Percentiles rank a stretch among this genome's conserved stretches.
Conservation (phyloP, 1,139 yeast genomes). For the Candida tropicalis region DNA sequence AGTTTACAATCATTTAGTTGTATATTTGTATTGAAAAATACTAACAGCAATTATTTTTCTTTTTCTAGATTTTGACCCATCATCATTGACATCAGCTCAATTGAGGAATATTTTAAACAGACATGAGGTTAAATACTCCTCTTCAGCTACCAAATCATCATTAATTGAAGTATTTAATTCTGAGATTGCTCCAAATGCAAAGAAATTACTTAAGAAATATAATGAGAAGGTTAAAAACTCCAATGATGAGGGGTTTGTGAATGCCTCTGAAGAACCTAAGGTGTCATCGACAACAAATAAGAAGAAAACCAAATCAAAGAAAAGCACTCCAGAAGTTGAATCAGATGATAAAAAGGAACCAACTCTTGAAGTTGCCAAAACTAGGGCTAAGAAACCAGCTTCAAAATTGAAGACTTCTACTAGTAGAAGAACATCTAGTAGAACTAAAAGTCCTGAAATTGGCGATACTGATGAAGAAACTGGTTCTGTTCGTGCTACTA, state of each 20-base stretch:
- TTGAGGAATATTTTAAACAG: slow-evolving; percentile 62
- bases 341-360: background rate
- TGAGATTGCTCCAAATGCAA: slow-evolving; percentile 46
- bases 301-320: background rate
- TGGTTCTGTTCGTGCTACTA: background rate
- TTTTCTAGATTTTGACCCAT: slow-evolving; percentile 68
- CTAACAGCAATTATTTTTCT: slow-evolving; percentile 12
- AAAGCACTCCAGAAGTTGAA: background rate
- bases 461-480: slow-evolving; percentile 1
- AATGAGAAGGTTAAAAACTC: slow-evolving; percentile 19
- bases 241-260: slow-evolving; percentile 27
- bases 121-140: slow-evolving; percentile 57
- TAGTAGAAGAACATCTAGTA: background rate
- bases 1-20: too few species aligned
- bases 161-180: slow-evolving; percentile 55
- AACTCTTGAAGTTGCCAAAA: background rate
- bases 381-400: background rate
- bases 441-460: background rate
- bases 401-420: background rate
- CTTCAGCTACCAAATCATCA: slow-evolving; percentile 65
- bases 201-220: slow-evolving; percentile 27
- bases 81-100: slow-evolving; percentile 60
- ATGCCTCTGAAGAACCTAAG: slow-evolving; percentile 4
- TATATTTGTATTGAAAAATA: slow-evolving; percentile 1
- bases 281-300: background rate